Evolutionary conservation across 2,329 filamentous ascomycete species (phyloP).

Genomic region (Lanzia echinophila): DNA sequence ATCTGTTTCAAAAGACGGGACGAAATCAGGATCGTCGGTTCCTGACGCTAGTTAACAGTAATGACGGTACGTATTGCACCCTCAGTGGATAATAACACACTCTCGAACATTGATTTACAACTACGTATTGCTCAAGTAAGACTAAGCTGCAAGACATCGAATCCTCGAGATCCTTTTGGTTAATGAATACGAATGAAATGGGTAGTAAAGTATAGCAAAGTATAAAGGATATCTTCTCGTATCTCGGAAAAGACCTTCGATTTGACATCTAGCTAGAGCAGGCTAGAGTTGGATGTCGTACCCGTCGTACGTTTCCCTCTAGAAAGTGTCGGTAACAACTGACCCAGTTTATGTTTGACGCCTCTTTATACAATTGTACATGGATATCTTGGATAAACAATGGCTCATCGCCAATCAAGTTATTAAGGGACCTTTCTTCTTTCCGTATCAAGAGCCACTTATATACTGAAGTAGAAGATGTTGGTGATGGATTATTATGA

Average conservation of each 20-base stretch:
- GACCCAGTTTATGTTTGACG: slow-evolving; percentile 5
- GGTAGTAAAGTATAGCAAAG: too few relatives aligned
- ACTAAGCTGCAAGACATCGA: too few relatives aligned
- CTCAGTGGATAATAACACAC: too few relatives aligned
- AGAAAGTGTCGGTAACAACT: not conserved
- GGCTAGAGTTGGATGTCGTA: too few relatives aligned
- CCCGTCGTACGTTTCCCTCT: not conserved
- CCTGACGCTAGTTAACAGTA: slow-evolving; percentile 8
- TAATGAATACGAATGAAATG: too few relatives aligned
- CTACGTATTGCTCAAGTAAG: too few relatives aligned
- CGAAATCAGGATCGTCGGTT: slow-evolving; percentile 10
- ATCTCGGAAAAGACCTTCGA: not conserved
- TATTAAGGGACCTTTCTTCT: not conserved
- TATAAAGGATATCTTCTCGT: not conserved
- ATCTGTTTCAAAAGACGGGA: slow-evolving; percentile 10
- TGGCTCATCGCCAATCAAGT: not conserved
- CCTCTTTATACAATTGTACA: slow-evolving; percentile 6
- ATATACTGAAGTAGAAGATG: too few relatives aligned
- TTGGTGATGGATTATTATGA: too few relatives aligned
- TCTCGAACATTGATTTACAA: too few relatives aligned
- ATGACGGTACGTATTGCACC: not conserved
- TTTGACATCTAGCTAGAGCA: not conserved
- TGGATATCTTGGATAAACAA: not conserved
- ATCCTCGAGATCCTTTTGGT: too few relatives aligned
- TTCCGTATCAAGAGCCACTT: too few relatives aligned